Evolutionary conservation across 176 grass and related monocot genomes (phyloP).

Genomic region (Zea luxurians): DNA sequence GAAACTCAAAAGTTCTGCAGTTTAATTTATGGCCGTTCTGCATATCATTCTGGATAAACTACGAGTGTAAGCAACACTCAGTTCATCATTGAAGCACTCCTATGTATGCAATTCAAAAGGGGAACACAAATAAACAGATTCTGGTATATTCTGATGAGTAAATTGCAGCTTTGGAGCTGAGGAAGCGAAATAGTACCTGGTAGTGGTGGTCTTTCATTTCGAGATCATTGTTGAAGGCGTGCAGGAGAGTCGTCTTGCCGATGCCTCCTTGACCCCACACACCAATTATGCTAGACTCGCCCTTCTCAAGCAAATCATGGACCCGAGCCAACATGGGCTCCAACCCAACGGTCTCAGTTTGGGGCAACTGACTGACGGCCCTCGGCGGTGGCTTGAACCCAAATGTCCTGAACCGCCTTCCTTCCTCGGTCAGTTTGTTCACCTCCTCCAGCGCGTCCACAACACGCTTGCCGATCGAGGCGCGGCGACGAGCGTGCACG

Average conservation of each 20-base stretch:
- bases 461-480: conserved; percentile 39
- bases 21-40: not conserved
- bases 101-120: not conserved
- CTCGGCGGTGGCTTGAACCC: conserved; percentile 34
- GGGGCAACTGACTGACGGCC: conserved; percentile 20
- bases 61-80: not conserved
- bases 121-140: not conserved
- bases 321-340: conserved; percentile 40
- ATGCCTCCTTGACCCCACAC: conserved; percentile 68
- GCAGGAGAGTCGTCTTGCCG: conserved; percentile 74
- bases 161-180: not conserved
- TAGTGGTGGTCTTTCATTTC: conserved; percentile 32
- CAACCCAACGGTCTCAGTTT: conserved; percentile 48
- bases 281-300: conserved; percentile 51
- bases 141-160: not conserved
- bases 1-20: not conserved
- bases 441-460: conserved; percentile 38
- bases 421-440: conserved; percentile 35
- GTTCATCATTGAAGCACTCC: not conserved
- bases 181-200: conserved; percentile 41
- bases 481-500: conserved; percentile 26
- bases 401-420: conserved; percentile 22
- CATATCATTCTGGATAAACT: not conserved
- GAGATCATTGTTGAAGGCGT: conserved; percentile 66
- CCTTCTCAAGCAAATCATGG: conserved; percentile 40